Conservation (phyloP, 176 grass and related monocot species). For the Cocos nucifera region DNA sequence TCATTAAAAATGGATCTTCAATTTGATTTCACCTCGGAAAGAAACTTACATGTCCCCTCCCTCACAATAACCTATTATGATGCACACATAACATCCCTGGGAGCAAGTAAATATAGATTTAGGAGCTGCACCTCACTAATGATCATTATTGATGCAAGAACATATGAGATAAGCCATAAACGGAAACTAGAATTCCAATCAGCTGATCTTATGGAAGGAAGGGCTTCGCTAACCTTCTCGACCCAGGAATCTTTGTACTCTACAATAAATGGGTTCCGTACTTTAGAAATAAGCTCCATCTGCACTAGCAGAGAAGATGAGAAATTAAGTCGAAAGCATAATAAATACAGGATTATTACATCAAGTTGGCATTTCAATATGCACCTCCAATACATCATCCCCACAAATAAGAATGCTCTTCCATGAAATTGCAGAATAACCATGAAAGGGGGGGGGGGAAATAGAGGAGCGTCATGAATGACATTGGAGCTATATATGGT, state of each 20-base stretch:
- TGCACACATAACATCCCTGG: constrained; percentile 95
- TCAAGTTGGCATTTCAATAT: background rate
- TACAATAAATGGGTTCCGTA: constrained; percentile 92
- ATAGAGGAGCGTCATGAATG: too few species aligned
- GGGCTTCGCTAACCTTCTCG: constrained; percentile 51
- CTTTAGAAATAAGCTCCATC: constrained; percentile 96
- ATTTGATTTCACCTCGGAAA: constrained; percentile 11
- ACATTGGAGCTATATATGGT: too few species aligned
- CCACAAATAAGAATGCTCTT: too few species aligned
- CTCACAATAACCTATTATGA: constrained; percentile 83
- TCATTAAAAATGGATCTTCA: background rate
- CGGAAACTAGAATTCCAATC: background rate
- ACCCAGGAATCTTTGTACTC: constrained; percentile 99
- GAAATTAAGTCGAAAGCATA: constrained; percentile 4
- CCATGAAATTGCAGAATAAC: too few species aligned
- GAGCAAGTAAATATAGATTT: constrained; percentile 1
- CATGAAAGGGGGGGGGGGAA: too few species aligned
- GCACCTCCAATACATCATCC: too few species aligned
- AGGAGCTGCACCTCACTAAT: background rate
- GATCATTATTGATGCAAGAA: background rate
- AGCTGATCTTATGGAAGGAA: background rate
- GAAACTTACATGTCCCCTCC: constrained; percentile 86
- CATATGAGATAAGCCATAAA: background rate
- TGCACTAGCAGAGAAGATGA: constrained; percentile 24
- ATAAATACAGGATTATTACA: constrained; percentile 2